Evolutionary conservation across 257 asterid genomes (phyloP).

Genomic region (Haberlea rhodopensis): DNA sequence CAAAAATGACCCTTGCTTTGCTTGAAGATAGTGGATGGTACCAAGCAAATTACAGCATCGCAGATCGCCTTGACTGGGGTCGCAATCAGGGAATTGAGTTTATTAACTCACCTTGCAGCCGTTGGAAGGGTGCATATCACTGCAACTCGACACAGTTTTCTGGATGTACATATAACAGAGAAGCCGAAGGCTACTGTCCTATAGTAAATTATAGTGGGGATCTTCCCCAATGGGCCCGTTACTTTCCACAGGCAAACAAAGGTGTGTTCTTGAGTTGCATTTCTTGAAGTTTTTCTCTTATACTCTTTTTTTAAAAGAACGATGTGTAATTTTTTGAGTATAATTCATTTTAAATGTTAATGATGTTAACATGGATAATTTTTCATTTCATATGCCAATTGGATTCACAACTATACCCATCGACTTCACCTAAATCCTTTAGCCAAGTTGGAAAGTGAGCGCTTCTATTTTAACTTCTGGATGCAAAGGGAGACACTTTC

Average conservation of each 20-base stretch:
- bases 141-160: slow-evolving; percentile 89
- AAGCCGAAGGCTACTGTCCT: slow-evolving; percentile 97
- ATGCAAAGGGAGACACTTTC: background rate
- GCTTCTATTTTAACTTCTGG: background rate
- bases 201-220: slow-evolving; percentile 84
- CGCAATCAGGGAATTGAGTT: slow-evolving; percentile 87
- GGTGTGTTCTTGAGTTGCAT: slow-evolving; percentile 40
- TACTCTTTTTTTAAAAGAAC: background rate
- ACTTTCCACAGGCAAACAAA: slow-evolving; percentile 84
- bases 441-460: background rate
- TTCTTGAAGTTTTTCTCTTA: background rate
- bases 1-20: slow-evolving; percentile 91
- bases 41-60: slow-evolving; percentile 86
- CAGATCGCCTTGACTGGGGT: slow-evolving; percentile 95
- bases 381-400: background rate
- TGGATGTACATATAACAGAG: slow-evolving; percentile 92
- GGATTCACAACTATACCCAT: background rate
- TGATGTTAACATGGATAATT: background rate
- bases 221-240: slow-evolving; percentile 95
- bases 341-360: background rate
- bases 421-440: background rate
- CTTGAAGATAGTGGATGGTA: slow-evolving; percentile 99
- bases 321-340: background rate
- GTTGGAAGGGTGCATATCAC: slow-evolving; percentile 89
- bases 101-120: slow-evolving; percentile 77